A percentile compares a stretch with the other conserved stretches of the same genome.
Conservation (phyloP, 768 basidiomycete genomes). For the Rubroboletus pulcherrimus region DNA sequence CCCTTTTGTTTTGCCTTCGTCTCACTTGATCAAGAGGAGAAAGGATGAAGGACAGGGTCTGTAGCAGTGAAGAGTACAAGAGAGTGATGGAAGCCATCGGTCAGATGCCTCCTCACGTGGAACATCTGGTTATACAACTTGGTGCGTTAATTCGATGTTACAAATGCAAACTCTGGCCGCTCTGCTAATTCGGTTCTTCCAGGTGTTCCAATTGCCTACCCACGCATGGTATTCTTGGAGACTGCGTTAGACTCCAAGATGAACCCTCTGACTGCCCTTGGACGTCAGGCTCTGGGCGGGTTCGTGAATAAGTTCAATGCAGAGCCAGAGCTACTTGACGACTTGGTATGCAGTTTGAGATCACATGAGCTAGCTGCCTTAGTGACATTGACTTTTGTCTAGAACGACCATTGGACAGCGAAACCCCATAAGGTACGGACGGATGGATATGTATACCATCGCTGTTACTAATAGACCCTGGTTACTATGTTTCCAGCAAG, state of each 20-base stretch:
- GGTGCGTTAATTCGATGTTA: slow-evolving; percentile 39
- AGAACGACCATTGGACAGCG: slow-evolving; percentile 94
- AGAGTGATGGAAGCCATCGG: slow-evolving; percentile 64
- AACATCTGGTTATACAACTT: slow-evolving; percentile 82
- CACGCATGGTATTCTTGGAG: slow-evolving; percentile 89
- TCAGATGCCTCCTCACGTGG: slow-evolving; percentile 57
- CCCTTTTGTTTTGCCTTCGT: not conserved
- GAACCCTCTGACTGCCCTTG: slow-evolving; percentile 80
- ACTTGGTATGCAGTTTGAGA: slow-evolving; percentile 53
- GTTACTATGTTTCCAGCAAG: slow-evolving; percentile 50
- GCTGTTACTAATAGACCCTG: not conserved
- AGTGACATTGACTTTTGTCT: slow-evolving; percentile 46
- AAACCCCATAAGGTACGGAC: slow-evolving; percentile 63
- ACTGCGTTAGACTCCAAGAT: slow-evolving; percentile 71
- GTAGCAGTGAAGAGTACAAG: slow-evolving; percentile 67
- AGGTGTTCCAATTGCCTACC: slow-evolving; percentile 87
- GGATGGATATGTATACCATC: not conserved
- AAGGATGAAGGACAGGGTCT: slow-evolving; percentile 76
- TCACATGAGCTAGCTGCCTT: slow-evolving; percentile 24
- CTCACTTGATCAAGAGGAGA: slow-evolving; percentile 59
- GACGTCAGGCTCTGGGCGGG: slow-evolving; percentile 64
- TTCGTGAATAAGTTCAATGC: slow-evolving; percentile 89
- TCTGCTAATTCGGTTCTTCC: not conserved
- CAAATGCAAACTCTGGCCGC: not conserved
- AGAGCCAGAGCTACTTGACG: slow-evolving; percentile 92